Conservation (phyloP, 2,329 filamentous ascomycete genomes). For the Cordyceps javanica region DNA sequence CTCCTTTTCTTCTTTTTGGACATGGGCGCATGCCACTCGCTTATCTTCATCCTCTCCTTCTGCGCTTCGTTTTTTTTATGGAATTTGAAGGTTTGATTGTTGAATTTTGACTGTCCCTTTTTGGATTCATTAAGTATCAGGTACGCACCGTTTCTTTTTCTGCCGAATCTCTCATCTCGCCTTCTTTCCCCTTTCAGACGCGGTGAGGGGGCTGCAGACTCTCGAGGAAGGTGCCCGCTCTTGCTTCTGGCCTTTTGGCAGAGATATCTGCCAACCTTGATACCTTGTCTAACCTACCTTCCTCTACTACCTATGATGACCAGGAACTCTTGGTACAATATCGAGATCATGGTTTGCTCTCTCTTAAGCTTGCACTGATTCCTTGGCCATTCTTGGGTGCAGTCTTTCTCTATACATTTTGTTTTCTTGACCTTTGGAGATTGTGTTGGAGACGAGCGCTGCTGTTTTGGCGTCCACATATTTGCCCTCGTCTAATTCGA, state of each 20-base stretch:
- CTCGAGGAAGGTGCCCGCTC: constrained; percentile 6
- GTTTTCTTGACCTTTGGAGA: constrained; percentile 7
- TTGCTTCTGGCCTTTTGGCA: not conserved
- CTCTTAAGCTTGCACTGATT: not conserved
- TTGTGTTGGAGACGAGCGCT: constrained; percentile 7
- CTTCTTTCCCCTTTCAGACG: not conserved
- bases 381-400: constrained; percentile 7
- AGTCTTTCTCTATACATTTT: not conserved
- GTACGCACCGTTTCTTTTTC: not conserved
- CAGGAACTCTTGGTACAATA: too few species aligned
- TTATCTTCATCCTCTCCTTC: not conserved
- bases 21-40: not conserved
- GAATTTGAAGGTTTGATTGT: not conserved
- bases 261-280: not conserved
- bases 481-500: not conserved
- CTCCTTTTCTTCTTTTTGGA: constrained; percentile 2
- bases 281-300: not conserved
- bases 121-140: constrained; percentile 9
- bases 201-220: not conserved
- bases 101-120: not conserved
- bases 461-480: not conserved
- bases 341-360: not conserved
- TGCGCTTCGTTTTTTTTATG: not conserved
- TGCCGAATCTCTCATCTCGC: not conserved
- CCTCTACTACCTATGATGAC: not conserved